Percentiles rank a stretch among this genome's conserved stretches.
These are phyloP conservation scores for Fusarium sp. DNA, from an alignment of 2,329 filamentous ascomycete genomes.

Conservation along the genomic window DNA sequence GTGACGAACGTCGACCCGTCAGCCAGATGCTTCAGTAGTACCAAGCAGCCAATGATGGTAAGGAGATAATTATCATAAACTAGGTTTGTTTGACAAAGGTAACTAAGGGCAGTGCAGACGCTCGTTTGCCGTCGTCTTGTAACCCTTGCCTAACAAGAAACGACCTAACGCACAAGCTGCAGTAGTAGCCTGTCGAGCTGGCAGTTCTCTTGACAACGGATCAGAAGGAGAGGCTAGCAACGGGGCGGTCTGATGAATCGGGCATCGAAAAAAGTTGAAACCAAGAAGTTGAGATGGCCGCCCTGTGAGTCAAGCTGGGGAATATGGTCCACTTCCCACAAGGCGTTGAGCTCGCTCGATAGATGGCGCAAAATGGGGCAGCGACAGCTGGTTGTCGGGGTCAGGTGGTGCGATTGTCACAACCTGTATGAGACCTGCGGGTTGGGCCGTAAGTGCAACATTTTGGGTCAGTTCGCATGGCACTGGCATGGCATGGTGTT, in stretches of 20 bases:
- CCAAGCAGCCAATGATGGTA: slow-evolving; percentile 16
- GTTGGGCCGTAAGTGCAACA: slow-evolving; percentile 28
- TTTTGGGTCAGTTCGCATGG: slow-evolving; percentile 34
- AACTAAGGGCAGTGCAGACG: not conserved
- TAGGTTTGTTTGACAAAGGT: slow-evolving; percentile 20
- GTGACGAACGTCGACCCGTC: slow-evolving; percentile 15
- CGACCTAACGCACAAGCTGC: slow-evolving; percentile 17
- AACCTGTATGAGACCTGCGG: slow-evolving; percentile 29
- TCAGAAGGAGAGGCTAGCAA: slow-evolving; percentile 12
- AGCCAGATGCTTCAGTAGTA: slow-evolving; percentile 12
- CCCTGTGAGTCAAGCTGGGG: slow-evolving; percentile 9
- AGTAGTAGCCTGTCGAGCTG: slow-evolving; percentile 18
- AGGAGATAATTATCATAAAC: not conserved
- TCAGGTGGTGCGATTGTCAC: slow-evolving; percentile 40
- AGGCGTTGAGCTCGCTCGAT: slow-evolving; percentile 25
- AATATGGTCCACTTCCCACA: slow-evolving; percentile 31
- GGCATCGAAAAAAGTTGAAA: slow-evolving; percentile 1
- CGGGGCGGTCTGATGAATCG: slow-evolving; percentile 5
- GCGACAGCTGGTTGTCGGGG: slow-evolving; percentile 40
- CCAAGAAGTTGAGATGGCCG: not conserved
- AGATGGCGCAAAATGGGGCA: slow-evolving; percentile 30
- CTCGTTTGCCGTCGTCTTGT: slow-evolving; percentile 2
- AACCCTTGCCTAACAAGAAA: slow-evolving; percentile 11
- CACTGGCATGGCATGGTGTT: slow-evolving; percentile 26
- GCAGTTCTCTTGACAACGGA: slow-evolving; percentile 12